Conservation (phyloP, 1,139 yeast species). For the Saccharomyces uvarum region DNA sequence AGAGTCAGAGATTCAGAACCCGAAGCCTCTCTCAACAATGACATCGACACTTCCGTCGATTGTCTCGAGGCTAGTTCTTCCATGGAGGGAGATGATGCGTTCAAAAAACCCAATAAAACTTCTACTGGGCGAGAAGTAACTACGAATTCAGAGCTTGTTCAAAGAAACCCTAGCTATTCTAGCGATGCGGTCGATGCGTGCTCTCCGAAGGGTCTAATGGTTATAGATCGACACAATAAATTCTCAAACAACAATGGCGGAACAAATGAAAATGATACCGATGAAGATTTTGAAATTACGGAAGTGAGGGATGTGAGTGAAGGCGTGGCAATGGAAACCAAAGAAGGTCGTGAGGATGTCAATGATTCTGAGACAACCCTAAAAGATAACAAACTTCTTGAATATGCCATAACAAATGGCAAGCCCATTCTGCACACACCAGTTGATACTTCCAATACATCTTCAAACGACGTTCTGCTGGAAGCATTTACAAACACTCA, state of each 20-base stretch:
- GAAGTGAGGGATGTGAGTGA: conserved; percentile 21
- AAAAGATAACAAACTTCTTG: neutral
- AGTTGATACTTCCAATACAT: conserved; percentile 8
- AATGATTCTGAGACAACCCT: neutral
- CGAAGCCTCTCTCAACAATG: conserved; percentile 5
- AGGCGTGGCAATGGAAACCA: neutral
- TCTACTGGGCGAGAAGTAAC: conserved; percentile 1
- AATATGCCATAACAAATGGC: neutral
- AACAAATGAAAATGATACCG: conserved; percentile 9
- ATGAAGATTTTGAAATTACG: conserved; percentile 28
- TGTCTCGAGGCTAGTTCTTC: conserved; percentile 16
- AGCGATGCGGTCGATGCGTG: neutral
- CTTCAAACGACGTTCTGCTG: conserved; percentile 30
- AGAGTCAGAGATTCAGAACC: conserved; percentile 15
- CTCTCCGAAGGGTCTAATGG: neutral
- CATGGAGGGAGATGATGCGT: conserved; percentile 4
- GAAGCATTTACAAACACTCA: conserved; percentile 32
- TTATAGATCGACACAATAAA: neutral
- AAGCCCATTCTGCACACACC: neutral
- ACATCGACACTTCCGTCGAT: conserved; percentile 10
- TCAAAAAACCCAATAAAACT: neutral
- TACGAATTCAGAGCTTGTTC: neutral
- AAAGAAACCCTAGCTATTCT: neutral
- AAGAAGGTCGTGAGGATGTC: neutral
- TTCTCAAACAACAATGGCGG: neutral